phyloP scores from a whole-genome alignment of 2,329 filamentous ascomycete species.

The Fusarium secorum region DNA sequence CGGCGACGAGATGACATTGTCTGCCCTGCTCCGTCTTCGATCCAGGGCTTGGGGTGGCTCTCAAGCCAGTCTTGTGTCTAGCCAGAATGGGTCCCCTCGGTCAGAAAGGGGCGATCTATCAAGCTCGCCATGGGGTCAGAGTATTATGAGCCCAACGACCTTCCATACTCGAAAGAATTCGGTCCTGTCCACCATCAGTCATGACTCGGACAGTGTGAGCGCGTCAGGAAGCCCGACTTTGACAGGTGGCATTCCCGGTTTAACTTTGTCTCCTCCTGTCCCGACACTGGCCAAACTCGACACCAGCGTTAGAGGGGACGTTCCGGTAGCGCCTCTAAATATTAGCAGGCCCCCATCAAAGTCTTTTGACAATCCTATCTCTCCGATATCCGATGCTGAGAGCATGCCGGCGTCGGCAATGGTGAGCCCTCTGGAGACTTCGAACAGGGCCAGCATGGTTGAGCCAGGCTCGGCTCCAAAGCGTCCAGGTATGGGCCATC shows the following conservation, averaged over 20 bases:
- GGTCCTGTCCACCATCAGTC: conserved; percentile 57
- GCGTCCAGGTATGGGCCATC: conserved; percentile 51
- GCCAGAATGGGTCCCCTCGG: conserved; percentile 59
- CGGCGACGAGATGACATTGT: conserved; percentile 73
- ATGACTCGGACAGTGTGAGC: conserved; percentile 58
- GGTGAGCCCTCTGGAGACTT: conserved; percentile 34
- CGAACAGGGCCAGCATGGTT: conserved; percentile 19
- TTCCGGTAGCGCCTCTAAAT: conserved; percentile 12
- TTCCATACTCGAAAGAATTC: conserved; percentile 59
- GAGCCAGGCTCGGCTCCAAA: conserved; percentile 18
- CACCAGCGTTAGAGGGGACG: conserved; percentile 16
- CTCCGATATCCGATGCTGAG: conserved; percentile 31
- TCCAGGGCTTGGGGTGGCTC: conserved; percentile 83
- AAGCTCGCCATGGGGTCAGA: conserved; percentile 51
- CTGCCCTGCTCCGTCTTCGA: conserved; percentile 75
- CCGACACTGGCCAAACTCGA: conserved; percentile 25
- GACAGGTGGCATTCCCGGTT: conserved; percentile 50
- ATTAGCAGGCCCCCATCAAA: conserved; percentile 14
- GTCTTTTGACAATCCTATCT: conserved; percentile 24
- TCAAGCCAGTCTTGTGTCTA: conserved; percentile 72
- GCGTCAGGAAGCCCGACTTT: conserved; percentile 60
- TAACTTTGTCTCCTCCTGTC: conserved; percentile 39
- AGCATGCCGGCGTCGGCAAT: conserved; percentile 28
- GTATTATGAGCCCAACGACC: conserved; percentile 34
- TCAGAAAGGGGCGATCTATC: conserved; percentile 59